phyloP scores from a whole-genome alignment of 768 basidiomycete genomes.

The Pseudohyphozyma bogoriensis region DNA sequence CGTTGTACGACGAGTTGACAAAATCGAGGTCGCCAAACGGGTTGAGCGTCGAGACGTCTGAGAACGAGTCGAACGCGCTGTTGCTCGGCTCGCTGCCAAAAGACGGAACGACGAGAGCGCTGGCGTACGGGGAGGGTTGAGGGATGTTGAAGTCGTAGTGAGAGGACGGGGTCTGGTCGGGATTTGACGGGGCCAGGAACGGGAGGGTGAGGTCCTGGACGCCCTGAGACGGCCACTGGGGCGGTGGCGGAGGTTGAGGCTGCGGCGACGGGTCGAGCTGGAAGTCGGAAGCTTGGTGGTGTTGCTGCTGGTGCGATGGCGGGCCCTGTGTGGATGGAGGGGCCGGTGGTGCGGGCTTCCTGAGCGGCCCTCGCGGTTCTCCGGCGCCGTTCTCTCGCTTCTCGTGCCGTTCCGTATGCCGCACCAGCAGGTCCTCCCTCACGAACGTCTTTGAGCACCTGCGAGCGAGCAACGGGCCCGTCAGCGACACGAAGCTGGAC shows the following conservation, averaged over 20 bases:
- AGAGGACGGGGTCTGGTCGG: too few species aligned
- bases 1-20: conserved; percentile 18
- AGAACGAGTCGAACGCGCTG: too few species aligned
- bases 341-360: not conserved
- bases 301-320: not conserved
- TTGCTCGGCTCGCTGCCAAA: not conserved
- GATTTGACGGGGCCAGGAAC: not conserved
- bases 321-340: not conserved
- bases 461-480: not conserved
- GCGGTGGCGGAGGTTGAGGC: not conserved
- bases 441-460: conserved; percentile 28
- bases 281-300: not conserved
- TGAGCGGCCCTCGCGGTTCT: not conserved
- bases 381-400: conserved; percentile 22
- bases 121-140: not conserved
- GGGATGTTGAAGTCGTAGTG: too few species aligned
- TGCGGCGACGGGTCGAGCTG: not conserved
- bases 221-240: too few species aligned
- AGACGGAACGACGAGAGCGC: conserved; percentile 15
- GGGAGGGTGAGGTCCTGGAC: not conserved
- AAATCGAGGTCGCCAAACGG: conserved; percentile 14
- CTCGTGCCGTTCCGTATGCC: conserved; percentile 30
- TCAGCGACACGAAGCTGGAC: too few species aligned
- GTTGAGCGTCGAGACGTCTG: not conserved
- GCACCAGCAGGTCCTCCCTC: conserved; percentile 26